These are phyloP conservation scores for Aspergillus mulundensis DNA, from an alignment of 495 filamentous ascomycete species.

Conservation along the genomic window DNA sequence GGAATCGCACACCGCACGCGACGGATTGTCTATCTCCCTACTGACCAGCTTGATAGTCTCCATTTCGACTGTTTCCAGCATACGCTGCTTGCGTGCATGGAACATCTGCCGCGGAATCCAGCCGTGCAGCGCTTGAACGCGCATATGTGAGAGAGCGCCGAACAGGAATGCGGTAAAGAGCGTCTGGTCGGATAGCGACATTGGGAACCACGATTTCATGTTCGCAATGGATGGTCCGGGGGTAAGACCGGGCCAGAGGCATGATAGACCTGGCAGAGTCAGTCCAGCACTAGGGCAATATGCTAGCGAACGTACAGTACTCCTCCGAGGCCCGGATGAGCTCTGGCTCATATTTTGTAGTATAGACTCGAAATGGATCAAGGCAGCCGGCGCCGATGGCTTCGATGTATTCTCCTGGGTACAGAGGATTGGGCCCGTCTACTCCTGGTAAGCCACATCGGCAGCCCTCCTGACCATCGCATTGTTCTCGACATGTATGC, in stretches of 20 bases:
- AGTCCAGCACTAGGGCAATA: too few species aligned
- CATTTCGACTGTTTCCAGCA: slow-evolving; percentile 32
- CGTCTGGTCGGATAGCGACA: slow-evolving; percentile 33
- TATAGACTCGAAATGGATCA: slow-evolving; percentile 34
- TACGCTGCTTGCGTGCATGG: slow-evolving; percentile 22
- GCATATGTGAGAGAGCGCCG: slow-evolving; percentile 38
- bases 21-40: slow-evolving; percentile 28
- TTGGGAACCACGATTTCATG: slow-evolving; percentile 29
- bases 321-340: slow-evolving; percentile 4
- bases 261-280: slow-evolving; percentile 21
- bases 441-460: background rate
- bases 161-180: slow-evolving; percentile 39
- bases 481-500: background rate
- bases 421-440: slow-evolving; percentile 8
- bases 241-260: slow-evolving; percentile 36
- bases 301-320: slow-evolving; percentile 16
- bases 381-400: slow-evolving; percentile 20
- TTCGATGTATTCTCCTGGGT: slow-evolving; percentile 20
- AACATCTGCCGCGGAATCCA: slow-evolving; percentile 23
- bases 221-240: slow-evolving; percentile 15
- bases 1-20: slow-evolving; percentile 31
- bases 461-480: background rate
- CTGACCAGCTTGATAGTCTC: slow-evolving; percentile 38
- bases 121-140: slow-evolving; percentile 32
- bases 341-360: slow-evolving; percentile 21